phyloP scores from a whole-genome alignment of 768 basidiomycete species.

The Russula virescens region DNA sequence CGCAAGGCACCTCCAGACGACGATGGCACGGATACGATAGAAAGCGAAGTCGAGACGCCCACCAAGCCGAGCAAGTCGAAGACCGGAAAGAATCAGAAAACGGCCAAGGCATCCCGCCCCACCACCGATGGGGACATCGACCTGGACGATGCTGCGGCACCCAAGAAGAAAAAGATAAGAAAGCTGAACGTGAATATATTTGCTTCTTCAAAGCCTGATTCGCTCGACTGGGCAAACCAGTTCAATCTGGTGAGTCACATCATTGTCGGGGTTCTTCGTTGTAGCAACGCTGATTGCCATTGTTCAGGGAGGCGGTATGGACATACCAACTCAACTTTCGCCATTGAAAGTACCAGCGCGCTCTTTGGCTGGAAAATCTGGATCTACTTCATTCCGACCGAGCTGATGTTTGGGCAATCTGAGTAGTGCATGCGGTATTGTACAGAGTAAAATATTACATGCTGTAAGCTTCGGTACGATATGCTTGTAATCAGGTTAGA shows the following conservation, averaged over 20 bases:
- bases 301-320: no score
- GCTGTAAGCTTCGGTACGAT: background rate
- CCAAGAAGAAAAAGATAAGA: slow-evolving; percentile 23
- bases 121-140: slow-evolving; percentile 1
- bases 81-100: background rate
- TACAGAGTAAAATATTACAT: background rate
- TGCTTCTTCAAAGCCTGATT: no score
- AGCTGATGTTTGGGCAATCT: background rate
- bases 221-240: no score
- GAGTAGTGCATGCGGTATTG: background rate
- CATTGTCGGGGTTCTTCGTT: no score
- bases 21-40: slow-evolving; percentile 24
- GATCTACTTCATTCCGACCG: slow-evolving; percentile 9
- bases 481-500: background rate
- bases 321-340: slow-evolving; percentile 21
- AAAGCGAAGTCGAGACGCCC: slow-evolving; percentile 1
- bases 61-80: no score
- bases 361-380: slow-evolving; percentile 7
- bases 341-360: slow-evolving; percentile 23
- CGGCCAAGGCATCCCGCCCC: background rate
- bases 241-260: no score
- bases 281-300: no score
- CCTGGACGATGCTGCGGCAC: slow-evolving; percentile 6
- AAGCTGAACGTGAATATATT: slow-evolving; percentile 22
- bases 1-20: slow-evolving; percentile 31